Evolutionary conservation across 179 eudicot species (phyloP).

Genomic region (Camellia oleifera): DNA sequence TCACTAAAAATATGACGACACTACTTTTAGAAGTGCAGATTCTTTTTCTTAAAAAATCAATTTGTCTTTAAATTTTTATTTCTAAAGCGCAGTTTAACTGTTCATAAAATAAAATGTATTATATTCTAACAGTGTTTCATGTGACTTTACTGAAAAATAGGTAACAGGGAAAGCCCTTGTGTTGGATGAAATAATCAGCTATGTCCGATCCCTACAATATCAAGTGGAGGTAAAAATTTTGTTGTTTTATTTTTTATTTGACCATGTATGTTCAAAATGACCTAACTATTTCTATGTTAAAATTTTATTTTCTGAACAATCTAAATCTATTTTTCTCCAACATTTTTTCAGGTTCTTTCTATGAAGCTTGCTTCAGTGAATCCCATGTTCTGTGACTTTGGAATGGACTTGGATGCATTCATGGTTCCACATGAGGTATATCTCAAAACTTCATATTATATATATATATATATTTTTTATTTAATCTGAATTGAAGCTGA

Average conservation of each 20-base stretch:
- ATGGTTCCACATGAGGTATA: slow-evolving; percentile 42
- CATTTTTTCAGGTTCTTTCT: slow-evolving; percentile 58
- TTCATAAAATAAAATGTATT: background rate
- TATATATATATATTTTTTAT: background rate
- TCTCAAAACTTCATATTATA: background rate
- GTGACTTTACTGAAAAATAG: slow-evolving; percentile 39
- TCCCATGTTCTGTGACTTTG: slow-evolving; percentile 59
- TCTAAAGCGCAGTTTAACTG: too few species aligned
- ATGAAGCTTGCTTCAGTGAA: slow-evolving; percentile 67
- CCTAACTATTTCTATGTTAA: too few species aligned
- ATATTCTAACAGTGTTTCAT: slow-evolving; percentile 26
- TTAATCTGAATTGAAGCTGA: slow-evolving; percentile 1
- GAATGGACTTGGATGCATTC: slow-evolving; percentile 50
- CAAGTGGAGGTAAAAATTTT: slow-evolving; percentile 60
- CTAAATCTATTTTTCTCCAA: background rate
- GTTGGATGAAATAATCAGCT: slow-evolving; percentile 80
- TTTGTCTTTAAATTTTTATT: too few species aligned
- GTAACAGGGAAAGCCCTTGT: slow-evolving; percentile 84
- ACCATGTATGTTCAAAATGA: too few species aligned
- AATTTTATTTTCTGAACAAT: background rate
- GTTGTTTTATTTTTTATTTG: too few species aligned
- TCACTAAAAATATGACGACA: too few species aligned
- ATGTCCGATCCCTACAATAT: slow-evolving; percentile 70
- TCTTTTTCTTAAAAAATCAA: too few species aligned
- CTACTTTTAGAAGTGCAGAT: too few species aligned